Evolutionary conservation across 768 basidiomycete genomes (phyloP).

Genomic region (Boletus vinaceobasis): DNA sequence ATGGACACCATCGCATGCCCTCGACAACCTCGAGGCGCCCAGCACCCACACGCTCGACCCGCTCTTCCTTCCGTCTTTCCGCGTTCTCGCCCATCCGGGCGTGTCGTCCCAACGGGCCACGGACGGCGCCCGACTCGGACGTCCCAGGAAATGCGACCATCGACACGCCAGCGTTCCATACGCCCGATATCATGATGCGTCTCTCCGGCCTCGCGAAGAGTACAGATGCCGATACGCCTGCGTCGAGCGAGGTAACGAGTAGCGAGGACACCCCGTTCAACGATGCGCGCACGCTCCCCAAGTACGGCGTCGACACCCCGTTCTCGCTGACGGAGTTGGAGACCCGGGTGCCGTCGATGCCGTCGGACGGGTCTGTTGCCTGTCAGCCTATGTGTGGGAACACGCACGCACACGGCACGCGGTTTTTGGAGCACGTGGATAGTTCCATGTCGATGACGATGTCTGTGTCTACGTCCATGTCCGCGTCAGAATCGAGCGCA

Average conservation of each 20-base stretch:
- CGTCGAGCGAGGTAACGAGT: conserved; percentile 7
- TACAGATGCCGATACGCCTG: conserved; percentile 8
- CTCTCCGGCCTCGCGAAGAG: conserved; percentile 15
- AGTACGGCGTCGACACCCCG: conserved; percentile 12
- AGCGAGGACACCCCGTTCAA: conserved; percentile 21
- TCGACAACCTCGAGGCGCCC: conserved; percentile 22
- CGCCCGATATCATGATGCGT: conserved; percentile 12
- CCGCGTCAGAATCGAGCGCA: conserved; percentile 8
- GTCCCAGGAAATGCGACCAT: not conserved
- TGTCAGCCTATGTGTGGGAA: not conserved
- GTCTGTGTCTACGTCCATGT: conserved; percentile 7
- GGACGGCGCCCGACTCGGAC: not conserved
- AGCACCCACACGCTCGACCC: not conserved
- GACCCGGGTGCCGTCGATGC: conserved; percentile 8
- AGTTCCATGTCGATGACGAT: conserved; percentile 12
- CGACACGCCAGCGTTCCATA: conserved; percentile 5
- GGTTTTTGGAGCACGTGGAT: conserved; percentile 25
- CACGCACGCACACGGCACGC: conserved; percentile 3
- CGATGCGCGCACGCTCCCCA: conserved; percentile 12
- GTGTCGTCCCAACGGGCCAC: not conserved
- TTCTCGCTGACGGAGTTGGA: conserved; percentile 9
- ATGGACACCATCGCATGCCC: conserved; percentile 18
- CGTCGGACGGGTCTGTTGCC: conserved; percentile 1
- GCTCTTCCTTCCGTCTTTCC: conserved; percentile 25
- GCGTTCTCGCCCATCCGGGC: conserved; percentile 12